Conservation (phyloP, 106 monocot species). For the Dendrobium chrysotoxum region DNA sequence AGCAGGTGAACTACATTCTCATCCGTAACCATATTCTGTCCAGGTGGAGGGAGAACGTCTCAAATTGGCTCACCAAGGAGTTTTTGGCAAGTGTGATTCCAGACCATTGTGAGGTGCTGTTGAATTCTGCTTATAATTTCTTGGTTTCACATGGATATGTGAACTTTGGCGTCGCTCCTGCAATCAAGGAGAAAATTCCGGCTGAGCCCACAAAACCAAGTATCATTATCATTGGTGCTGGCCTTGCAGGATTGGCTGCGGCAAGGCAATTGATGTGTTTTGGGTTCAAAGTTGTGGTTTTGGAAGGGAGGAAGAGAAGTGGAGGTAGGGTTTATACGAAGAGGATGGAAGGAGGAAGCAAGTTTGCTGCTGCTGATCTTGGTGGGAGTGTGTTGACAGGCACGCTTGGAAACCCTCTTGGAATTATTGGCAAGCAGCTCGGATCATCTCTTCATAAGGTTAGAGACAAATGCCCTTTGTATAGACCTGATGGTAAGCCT, state of each 20-base stretch:
- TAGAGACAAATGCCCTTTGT: conserved; percentile 90
- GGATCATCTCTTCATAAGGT: conserved; percentile 66
- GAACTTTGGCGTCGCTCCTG: conserved; percentile 75
- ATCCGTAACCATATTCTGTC: conserved; percentile 24
- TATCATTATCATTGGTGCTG: conserved; percentile 71
- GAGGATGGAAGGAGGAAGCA: conserved; percentile 62
- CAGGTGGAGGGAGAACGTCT: conserved; percentile 18
- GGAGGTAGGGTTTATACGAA: conserved; percentile 94
- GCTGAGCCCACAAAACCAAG: conserved; percentile 38
- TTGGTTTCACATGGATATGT: conserved; percentile 68
- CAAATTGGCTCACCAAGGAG: conserved; percentile 19
- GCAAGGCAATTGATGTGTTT: conserved; percentile 71
- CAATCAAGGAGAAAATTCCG: conserved; percentile 60
- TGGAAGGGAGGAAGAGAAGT: conserved; percentile 87
- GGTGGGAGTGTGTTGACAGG: conserved; percentile 91
- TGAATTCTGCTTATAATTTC: conserved; percentile 66
- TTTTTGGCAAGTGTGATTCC: conserved; percentile 37
- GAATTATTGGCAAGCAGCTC: conserved; percentile 75
- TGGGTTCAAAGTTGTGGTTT: conserved; percentile 72
- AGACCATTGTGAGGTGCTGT: conserved; percentile 43
- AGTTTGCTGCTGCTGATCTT: conserved; percentile 64
- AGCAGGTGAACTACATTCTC: conserved; percentile 81
- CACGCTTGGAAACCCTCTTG: conserved; percentile 80
- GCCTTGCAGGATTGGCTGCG: conserved; percentile 74
- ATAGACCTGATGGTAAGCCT: conserved; percentile 54